phyloP scores from a whole-genome alignment of 2,329 filamentous ascomycete species.

The Huntiella decipiens region DNA sequence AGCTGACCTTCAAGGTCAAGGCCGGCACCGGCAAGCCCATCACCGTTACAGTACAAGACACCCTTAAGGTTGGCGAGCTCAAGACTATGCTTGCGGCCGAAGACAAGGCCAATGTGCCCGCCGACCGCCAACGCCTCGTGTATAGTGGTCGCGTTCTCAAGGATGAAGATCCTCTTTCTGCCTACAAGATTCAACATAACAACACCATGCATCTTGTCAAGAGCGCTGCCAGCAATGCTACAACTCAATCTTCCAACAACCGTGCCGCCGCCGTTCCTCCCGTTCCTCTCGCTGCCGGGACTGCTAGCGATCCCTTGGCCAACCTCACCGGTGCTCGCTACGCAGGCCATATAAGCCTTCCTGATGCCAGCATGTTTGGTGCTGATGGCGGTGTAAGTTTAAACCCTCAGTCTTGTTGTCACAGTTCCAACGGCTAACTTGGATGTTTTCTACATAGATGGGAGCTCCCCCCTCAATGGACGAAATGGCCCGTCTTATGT shows the following conservation, averaged over 20 bases:
- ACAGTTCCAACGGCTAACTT: conserved; percentile 1
- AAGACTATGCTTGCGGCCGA: conserved; percentile 70
- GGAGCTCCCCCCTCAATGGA: conserved; percentile 69
- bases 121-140: conserved; percentile 82
- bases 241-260: conserved; percentile 23
- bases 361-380: conserved; percentile 74
- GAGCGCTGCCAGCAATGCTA: conserved; percentile 71
- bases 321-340: conserved; percentile 84
- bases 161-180: conserved; percentile 66
- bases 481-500: conserved; percentile 64
- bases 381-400: conserved; percentile 76
- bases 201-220: conserved; percentile 96
- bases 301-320: conserved; percentile 76
- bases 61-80: conserved; percentile 63
- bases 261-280: conserved; percentile 29
- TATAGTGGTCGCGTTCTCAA: conserved; percentile 96
- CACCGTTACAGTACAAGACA: conserved; percentile 58
- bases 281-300: conserved; percentile 63
- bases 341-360: conserved; percentile 77
- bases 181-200: conserved; percentile 88
- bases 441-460: conserved; percentile 41
- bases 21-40: conserved; percentile 81
- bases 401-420: not conserved
- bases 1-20: conserved; percentile 93
- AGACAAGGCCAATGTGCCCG: conserved; percentile 72